phyloP scores from a whole-genome alignment of 1,284 basidiomycete genomes.

The Wallemia hederae region DNA sequence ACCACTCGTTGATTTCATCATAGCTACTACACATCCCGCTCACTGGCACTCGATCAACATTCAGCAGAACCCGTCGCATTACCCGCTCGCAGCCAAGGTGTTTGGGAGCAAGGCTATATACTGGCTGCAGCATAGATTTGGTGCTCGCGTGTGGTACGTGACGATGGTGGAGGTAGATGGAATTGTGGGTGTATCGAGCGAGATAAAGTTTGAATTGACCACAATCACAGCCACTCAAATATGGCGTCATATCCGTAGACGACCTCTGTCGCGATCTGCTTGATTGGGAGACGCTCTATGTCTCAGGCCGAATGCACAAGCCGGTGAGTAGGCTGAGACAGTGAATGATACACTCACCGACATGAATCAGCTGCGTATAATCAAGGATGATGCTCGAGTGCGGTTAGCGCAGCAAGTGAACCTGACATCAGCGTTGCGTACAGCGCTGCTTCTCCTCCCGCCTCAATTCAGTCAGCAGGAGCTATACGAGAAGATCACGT shows the following conservation, averaged over 20 bases:
- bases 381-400: conserved; percentile 64
- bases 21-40: conserved; percentile 64
- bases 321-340: conserved; percentile 18
- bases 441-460: conserved; percentile 36
- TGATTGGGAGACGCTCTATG: conserved; percentile 77
- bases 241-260: conserved; percentile 82
- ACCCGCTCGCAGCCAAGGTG: conserved; percentile 52
- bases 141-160: conserved; percentile 87
- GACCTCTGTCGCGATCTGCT: conserved; percentile 64
- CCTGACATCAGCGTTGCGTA: conserved; percentile 57
- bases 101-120: conserved; percentile 50
- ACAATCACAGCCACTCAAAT: conserved; percentile 51
- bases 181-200: conserved; percentile 28
- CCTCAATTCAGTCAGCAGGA: conserved; percentile 38
- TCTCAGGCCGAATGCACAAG: conserved; percentile 90
- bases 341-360: background rate
- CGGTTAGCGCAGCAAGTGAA: conserved; percentile 76
- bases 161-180: conserved; percentile 56
- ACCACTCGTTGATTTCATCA: conserved; percentile 84
- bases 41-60: conserved; percentile 92
- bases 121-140: conserved; percentile 35
- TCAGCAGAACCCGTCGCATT: conserved; percentile 62
- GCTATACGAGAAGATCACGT: conserved; percentile 60
- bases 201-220: background rate
- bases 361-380: conserved; percentile 30